Conservation (phyloP, 305 asterid species). For the Andrographis paniculata region DNA sequence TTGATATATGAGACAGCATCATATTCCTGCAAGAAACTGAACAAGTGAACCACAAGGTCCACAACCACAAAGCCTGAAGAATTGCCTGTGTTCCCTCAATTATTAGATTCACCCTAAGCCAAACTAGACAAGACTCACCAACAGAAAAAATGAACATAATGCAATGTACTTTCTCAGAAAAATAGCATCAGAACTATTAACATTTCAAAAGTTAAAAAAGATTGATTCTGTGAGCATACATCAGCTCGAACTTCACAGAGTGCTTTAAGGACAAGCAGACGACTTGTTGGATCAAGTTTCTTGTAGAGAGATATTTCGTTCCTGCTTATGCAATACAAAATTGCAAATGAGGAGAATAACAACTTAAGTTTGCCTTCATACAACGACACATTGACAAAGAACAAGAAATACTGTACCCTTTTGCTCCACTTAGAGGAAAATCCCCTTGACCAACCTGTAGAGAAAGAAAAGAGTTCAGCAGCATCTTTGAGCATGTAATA, state of each 20-base stretch:
- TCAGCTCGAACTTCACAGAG: conserved; percentile 86
- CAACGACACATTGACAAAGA: conserved; percentile 8
- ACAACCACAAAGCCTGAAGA: conserved; percentile 5
- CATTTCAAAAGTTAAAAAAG: conserved; percentile 8
- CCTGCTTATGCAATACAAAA: conserved; percentile 30
- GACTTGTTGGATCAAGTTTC: conserved; percentile 64
- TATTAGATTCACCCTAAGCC: too few species aligned
- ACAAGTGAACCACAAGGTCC: conserved; percentile 9
- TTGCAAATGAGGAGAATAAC: background rate
- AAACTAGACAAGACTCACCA: too few species aligned
- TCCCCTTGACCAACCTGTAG: conserved; percentile 79
- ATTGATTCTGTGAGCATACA: conserved; percentile 33
- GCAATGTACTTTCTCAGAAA: background rate
- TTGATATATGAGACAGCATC: conserved; percentile 54
- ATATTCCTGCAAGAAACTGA: conserved; percentile 48
- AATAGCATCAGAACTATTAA: conserved; percentile 8
- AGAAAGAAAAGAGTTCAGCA: conserved; percentile 19
- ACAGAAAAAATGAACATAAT: conserved; percentile 1
- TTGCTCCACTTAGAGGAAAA: conserved; percentile 56
- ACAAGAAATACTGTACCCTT: conserved; percentile 48
- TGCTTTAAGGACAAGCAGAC: conserved; percentile 71
- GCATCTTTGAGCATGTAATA: conserved; percentile 13
- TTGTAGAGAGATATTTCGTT: conserved; percentile 63
- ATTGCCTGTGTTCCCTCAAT: too few species aligned
- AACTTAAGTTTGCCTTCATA: background rate